Evolutionary conservation across 2,329 filamentous ascomycete species (phyloP).

Genomic region (Colletotrichum sp.): DNA sequence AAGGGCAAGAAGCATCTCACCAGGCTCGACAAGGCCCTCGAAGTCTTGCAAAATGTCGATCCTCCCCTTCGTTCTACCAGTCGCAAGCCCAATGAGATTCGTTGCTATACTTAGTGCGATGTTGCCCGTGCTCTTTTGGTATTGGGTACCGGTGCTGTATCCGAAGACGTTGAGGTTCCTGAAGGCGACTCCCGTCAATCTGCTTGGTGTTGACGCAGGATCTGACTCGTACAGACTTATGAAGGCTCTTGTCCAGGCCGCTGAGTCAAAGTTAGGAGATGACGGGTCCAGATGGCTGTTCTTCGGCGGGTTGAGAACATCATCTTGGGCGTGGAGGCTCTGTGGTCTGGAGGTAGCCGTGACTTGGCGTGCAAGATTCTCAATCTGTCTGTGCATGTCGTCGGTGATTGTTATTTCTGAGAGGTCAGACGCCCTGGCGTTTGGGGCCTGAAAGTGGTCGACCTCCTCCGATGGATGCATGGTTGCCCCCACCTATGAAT

Average conservation of each 20-base stretch:
- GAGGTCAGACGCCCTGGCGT: background rate
- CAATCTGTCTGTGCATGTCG: background rate
- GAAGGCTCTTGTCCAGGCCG: slow-evolving; percentile 30
- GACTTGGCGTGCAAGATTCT: slow-evolving; percentile 8
- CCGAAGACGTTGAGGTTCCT: slow-evolving; percentile 30
- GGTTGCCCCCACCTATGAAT: background rate
- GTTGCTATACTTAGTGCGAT: slow-evolving; percentile 24
- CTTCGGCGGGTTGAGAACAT: slow-evolving; percentile 15
- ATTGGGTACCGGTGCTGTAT: slow-evolving; percentile 25
- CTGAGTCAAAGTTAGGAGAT: slow-evolving; percentile 29
- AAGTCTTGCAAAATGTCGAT: slow-evolving; percentile 32
- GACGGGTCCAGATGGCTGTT: slow-evolving; percentile 25
- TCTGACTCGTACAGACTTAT: slow-evolving; percentile 30
- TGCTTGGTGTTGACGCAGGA: slow-evolving; percentile 22
- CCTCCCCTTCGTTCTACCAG: background rate
- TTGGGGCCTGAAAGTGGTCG: background rate
- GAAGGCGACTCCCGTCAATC: slow-evolving; percentile 32
- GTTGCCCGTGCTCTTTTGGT: slow-evolving; percentile 28
- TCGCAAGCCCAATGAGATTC: background rate
- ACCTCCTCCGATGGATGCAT: background rate
- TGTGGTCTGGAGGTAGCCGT: background rate
- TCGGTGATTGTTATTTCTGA: background rate
- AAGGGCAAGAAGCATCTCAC: slow-evolving; percentile 64
- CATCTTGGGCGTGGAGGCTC: background rate
- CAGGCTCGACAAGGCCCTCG: slow-evolving; percentile 38